Percentiles rank a stretch among this genome's conserved stretches.
These are phyloP conservation scores for Lipomyces mesembrius DNA, from an alignment of 805 yeast genomes.

Conservation along the genomic window DNA sequence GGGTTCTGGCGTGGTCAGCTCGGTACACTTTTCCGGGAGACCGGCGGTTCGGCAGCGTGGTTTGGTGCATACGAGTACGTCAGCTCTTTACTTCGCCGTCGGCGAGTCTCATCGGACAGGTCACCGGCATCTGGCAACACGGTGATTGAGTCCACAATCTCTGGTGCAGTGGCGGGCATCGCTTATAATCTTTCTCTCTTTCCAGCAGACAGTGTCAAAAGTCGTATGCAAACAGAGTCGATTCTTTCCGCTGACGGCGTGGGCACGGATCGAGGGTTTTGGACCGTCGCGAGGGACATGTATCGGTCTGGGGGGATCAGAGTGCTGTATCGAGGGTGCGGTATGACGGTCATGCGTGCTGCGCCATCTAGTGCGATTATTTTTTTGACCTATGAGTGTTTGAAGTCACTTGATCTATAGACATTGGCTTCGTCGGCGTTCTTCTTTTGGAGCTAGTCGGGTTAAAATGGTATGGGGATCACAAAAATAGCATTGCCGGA, in stretches of 20 bases:
- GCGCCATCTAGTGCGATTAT: constrained; percentile 90
- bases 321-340: constrained; percentile 82
- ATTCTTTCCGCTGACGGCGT: constrained; percentile 44
- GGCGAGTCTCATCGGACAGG: constrained; percentile 9
- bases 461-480: background rate
- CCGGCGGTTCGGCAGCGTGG: constrained; percentile 93
- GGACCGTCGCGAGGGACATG: constrained; percentile 50
- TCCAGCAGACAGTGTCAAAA: constrained; percentile 90
- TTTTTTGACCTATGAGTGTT: constrained; percentile 72
- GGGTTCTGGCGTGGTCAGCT: constrained; percentile 91
- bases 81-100: constrained; percentile 43
- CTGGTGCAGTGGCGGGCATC: constrained; percentile 89
- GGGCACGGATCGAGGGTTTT: constrained; percentile 44
- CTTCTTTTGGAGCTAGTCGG: background rate
- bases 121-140: constrained; percentile 41
- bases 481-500: background rate
- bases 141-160: constrained; percentile 61
- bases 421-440: background rate
- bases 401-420: constrained; percentile 16
- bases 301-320: constrained; percentile 61
- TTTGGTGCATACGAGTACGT: constrained; percentile 82
- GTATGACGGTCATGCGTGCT: constrained; percentile 78
- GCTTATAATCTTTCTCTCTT: constrained; percentile 77
- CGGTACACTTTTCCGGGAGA: constrained; percentile 79
- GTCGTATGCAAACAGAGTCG: constrained; percentile 74